Evolutionary conservation across 331 rosid species (phyloP).

Genomic region (Acacia pycnantha): DNA sequence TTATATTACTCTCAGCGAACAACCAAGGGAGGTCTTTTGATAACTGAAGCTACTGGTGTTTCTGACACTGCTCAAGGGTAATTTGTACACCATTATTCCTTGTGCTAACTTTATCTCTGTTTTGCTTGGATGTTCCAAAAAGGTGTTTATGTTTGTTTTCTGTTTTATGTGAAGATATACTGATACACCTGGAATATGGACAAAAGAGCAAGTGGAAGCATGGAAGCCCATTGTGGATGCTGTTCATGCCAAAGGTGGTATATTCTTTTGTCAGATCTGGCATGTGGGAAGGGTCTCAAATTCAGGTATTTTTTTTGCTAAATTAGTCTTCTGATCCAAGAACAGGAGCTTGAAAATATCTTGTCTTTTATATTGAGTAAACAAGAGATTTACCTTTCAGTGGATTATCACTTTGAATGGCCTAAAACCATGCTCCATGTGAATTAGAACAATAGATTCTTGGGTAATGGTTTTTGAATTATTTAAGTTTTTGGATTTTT

Average conservation of each 20-base stretch:
- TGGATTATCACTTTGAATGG: neutral
- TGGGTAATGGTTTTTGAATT: neutral
- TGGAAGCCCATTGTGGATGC: slow-evolving; percentile 23
- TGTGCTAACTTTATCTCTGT: neutral
- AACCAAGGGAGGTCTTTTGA: neutral
- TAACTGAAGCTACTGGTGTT: neutral
- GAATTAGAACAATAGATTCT: neutral
- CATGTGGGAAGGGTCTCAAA: slow-evolving; percentile 12
- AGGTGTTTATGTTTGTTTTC: neutral
- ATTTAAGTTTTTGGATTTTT: neutral
- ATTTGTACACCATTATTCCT: neutral
- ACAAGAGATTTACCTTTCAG: neutral
- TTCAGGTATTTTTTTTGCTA: neutral
- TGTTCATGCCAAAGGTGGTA: slow-evolving; percentile 9
- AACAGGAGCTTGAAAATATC: neutral
- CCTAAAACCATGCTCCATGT: neutral
- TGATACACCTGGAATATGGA: slow-evolving; percentile 8
- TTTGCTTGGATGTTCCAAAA: neutral
- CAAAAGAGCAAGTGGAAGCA: slow-evolving; percentile 1
- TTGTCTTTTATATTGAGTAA: neutral
- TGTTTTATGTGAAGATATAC: neutral
- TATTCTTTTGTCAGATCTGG: neutral
- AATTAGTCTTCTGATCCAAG: neutral
- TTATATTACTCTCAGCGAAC: slow-evolving; percentile 6
- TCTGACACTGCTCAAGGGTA: slow-evolving; percentile 8